A percentile compares a stretch with the other conserved stretches of the same genome.
Evolutionary conservation across 495 filamentous ascomycete genomes (phyloP).

Genomic region (Aspergillus ellipticus): DNA sequence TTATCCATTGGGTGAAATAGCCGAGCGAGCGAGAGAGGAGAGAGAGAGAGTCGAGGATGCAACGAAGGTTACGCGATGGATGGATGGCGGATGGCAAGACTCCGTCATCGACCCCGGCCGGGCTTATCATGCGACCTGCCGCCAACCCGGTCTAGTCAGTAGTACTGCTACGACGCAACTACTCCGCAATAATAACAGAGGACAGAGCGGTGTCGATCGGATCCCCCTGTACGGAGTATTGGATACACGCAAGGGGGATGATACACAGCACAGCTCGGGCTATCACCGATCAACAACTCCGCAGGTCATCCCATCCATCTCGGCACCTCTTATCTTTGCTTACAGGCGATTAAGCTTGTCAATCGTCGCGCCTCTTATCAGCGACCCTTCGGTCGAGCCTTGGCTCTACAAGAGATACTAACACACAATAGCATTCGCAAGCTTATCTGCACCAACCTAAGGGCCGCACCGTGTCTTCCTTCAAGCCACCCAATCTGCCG

Average conservation of each 20-base stretch:
- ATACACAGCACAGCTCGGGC: no score
- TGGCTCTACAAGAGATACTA: no score
- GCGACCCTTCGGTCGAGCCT: neutral
- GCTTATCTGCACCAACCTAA: conserved; percentile 3
- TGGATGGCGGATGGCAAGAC: neutral
- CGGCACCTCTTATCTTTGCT: neutral
- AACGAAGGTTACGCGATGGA: neutral
- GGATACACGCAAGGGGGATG: no score
- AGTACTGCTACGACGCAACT: no score
- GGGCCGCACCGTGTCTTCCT: neutral
- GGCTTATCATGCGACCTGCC: neutral
- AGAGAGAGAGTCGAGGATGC: neutral
- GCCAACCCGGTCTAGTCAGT: neutral
- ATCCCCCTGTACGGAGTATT: no score
- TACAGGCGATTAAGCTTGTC: neutral
- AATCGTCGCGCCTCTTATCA: neutral
- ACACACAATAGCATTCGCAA: neutral
- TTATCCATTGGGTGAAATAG: conserved; percentile 11
- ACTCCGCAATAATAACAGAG: no score
- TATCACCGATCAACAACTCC: no score
- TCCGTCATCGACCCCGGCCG: neutral
- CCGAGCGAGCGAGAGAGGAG: conserved; percentile 3
- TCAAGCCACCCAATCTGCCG: neutral
- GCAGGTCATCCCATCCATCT: no score
- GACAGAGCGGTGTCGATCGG: no score